Base-by-base conservation (phyloP, 371 early-diverging fungal genomes). In the Mortierella sp. region DNA sequence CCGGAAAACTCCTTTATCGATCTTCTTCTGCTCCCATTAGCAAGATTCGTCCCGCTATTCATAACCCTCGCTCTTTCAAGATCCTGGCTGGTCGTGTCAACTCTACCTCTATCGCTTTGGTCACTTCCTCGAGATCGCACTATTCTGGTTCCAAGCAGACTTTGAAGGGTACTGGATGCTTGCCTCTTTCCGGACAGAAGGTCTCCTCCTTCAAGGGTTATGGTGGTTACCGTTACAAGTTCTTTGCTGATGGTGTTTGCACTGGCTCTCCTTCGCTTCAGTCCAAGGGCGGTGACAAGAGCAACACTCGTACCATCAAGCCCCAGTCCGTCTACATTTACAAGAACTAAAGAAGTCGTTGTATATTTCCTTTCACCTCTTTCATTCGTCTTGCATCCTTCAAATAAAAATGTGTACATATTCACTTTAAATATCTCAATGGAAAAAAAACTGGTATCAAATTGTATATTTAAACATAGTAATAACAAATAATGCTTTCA, bases 271-370 rank as follows among this genome's bases (percentile, higher is more conserved):
- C 54, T 9, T n/a, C 22, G 22, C 54, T 54, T 26, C 54, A 54
- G 26, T 54, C 54, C 54, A 54, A 54, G 54, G 54, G 54, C 8
- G 54, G 54, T 54, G 54, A 54, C 54, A 54, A 54, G 54, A 24
- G 10, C 24, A 54, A 54, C 24, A 54, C 26, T 24, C 54, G 12
- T 4, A 49, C 49, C 54, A 54, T 54, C 54, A 54, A 54, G 24
- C 54, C 54, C 26, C 12, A n/a, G 6, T 54, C 54, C 22, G 54
- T 54, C 12, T 54, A 54, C 9, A 26, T 54, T 16, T 54, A 54
- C 54, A 54, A 54, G 54, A 54, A 54, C 26, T 54, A 54, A 26
- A 8, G 54, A 54, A 54, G 26, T 16, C 16, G 12, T 49, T 49
- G n/a, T n/a, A 49, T n/a, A 12, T 49, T 12, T 16, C 4, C 49